A percentile compares a stretch with the other conserved stretches of the same genome.
These are phyloP conservation scores for Magnaporthiopsis poae DNA, from an alignment of 2,329 filamentous ascomycete species.

Conservation along the genomic window DNA sequence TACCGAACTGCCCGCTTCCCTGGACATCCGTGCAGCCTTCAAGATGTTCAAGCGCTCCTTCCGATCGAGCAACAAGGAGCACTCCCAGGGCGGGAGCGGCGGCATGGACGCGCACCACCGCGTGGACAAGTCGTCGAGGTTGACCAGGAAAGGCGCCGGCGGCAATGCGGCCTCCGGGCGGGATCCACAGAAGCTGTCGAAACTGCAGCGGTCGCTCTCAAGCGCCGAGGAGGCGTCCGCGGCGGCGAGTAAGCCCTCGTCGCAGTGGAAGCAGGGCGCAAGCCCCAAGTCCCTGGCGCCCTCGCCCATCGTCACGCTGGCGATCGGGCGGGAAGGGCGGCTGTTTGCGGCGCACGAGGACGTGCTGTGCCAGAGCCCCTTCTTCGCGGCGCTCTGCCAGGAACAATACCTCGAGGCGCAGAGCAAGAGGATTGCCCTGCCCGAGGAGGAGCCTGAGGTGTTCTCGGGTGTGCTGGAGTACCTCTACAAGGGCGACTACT, in stretches of 20 bases:
- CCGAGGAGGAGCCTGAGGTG: slow-evolving; percentile 75
- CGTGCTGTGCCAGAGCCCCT: slow-evolving; percentile 75
- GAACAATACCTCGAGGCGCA: slow-evolving; percentile 63
- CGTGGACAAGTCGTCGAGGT: slow-evolving; percentile 77
- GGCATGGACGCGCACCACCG: slow-evolving; percentile 37
- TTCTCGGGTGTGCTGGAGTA: slow-evolving; percentile 92
- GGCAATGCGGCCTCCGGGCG: slow-evolving; percentile 33
- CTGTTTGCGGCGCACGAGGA: slow-evolving; percentile 94
- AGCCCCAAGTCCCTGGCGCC: slow-evolving; percentile 26
- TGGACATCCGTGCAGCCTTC: slow-evolving; percentile 26
- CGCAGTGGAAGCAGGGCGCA: slow-evolving; percentile 18
- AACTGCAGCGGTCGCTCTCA: slow-evolving; percentile 75
- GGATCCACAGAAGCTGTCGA: slow-evolving; percentile 71
- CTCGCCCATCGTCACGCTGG: slow-evolving; percentile 75
- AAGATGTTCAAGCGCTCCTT: slow-evolving; percentile 92
- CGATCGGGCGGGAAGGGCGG: slow-evolving; percentile 73
- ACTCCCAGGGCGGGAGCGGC: slow-evolving; percentile 20
- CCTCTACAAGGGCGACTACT: slow-evolving; percentile 94
- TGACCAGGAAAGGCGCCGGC: slow-evolving; percentile 48
- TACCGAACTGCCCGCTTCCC: not conserved
- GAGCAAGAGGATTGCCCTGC: slow-evolving; percentile 68
- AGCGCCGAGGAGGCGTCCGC: slow-evolving; percentile 33
- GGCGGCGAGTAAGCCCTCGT: slow-evolving; percentile 20
- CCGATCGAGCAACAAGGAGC: slow-evolving; percentile 54
- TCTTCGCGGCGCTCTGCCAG: slow-evolving; percentile 64